phyloP scores from a whole-genome alignment of 805 yeast species.

The Lachancea dasiensis region DNA sequence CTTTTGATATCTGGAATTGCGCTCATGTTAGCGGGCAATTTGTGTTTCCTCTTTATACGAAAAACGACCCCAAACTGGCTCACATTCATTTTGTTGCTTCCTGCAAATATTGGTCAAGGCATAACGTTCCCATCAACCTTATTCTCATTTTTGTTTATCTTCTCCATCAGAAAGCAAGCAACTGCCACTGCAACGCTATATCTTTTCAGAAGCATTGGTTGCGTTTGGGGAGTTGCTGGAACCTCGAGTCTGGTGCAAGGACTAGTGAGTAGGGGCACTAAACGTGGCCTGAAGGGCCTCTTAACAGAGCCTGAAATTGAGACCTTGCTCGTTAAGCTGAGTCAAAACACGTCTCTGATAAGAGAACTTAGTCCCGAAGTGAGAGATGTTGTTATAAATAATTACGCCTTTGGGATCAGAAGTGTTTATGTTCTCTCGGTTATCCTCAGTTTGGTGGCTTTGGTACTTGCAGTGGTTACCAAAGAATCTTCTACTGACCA shows the following conservation, averaged over 20 bases:
- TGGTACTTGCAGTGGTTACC: neutral
- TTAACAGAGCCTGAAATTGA: slow-evolving; percentile 11
- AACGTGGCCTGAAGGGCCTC: slow-evolving; percentile 7
- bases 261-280: slow-evolving; percentile 9
- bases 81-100: slow-evolving; percentile 28
- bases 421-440: neutral
- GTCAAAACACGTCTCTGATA: slow-evolving; percentile 14
- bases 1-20: slow-evolving; percentile 33
- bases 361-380: slow-evolving; percentile 11
- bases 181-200: slow-evolving; percentile 37
- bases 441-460: slow-evolving; percentile 3
- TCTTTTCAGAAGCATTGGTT: slow-evolving; percentile 36
- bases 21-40: slow-evolving; percentile 35
- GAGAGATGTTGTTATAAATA: slow-evolving; percentile 10
- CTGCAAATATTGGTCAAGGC: slow-evolving; percentile 38
- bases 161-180: slow-evolving; percentile 32
- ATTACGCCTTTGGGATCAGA: slow-evolving; percentile 7
- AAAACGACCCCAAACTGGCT: slow-evolving; percentile 25
- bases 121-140: slow-evolving; percentile 35
- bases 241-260: slow-evolving; percentile 15
- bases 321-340: slow-evolving; percentile 11
- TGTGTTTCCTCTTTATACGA: slow-evolving; percentile 24
- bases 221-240: slow-evolving; percentile 37
- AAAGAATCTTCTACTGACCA: neutral
- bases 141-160: slow-evolving; percentile 35